Conservation (phyloP, 1,284 basidiomycete species). For the Apiotrichum gamsii region DNA sequence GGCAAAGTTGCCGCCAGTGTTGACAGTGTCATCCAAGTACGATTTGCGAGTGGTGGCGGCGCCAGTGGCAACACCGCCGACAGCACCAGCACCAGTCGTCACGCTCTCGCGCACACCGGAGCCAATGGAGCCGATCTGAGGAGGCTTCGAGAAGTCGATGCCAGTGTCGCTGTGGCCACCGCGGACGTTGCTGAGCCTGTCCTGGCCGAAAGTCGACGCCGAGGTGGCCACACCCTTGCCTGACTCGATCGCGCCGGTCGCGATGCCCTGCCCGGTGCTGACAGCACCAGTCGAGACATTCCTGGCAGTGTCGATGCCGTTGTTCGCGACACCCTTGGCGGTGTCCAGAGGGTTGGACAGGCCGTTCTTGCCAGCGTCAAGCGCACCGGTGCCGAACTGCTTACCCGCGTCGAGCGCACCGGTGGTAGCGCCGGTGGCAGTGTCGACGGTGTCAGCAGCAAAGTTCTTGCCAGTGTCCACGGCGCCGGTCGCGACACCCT, state of each 20-base stretch:
- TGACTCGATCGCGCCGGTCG: too few species aligned
- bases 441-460: not conserved
- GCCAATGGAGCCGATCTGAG: not conserved
- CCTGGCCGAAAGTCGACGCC: too few species aligned
- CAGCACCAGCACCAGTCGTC: not conserved
- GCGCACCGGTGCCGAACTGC: not conserved
- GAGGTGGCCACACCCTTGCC: too few species aligned
- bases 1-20: conserved; percentile 2
- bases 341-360: not conserved
- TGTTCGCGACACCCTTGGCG: too few species aligned
- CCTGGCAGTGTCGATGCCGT: too few species aligned
- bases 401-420: not conserved
- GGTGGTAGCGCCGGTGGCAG: not conserved
- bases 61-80: not conserved
- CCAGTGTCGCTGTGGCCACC: not conserved
- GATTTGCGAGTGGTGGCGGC: not conserved
- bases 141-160: not conserved
- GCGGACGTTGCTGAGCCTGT: too few species aligned
- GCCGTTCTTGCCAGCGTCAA: conserved; percentile 1
- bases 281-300: too few species aligned
- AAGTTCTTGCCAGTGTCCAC: conserved; percentile 5
- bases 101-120: not conserved
- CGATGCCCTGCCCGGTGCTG: too few species aligned
- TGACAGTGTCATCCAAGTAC: too few species aligned
- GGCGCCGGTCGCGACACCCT: not conserved